Evolutionary conservation across 169 alveolate species (phyloP).

Genomic region (Sarcocystis neurona): DNA sequence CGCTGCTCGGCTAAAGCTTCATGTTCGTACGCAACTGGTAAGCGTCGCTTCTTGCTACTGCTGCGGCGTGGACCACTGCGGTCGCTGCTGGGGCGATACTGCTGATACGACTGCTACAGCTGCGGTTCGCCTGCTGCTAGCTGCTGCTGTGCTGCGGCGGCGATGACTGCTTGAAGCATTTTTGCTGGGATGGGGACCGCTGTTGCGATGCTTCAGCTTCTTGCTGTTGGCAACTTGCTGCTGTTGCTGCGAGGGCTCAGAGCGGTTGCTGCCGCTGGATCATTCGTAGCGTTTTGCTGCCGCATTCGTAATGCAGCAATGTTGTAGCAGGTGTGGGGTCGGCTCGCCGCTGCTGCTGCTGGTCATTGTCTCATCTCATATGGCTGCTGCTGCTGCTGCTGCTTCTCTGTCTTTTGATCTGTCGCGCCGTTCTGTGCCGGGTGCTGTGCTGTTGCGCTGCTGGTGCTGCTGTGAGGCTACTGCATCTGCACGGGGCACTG

Average conservation of each 20-base stretch:
- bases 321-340: too few species aligned
- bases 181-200: background rate
- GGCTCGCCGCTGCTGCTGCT: too few species aligned
- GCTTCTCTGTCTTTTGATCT: background rate
- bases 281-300: too few species aligned
- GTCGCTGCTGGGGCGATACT: background rate
- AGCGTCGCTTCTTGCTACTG: background rate
- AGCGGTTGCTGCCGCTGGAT: too few species aligned
- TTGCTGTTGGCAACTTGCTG: background rate
- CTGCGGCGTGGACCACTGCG: background rate
- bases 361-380: constrained; percentile 1
- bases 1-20: constrained; percentile 58
- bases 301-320: too few species aligned
- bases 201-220: too few species aligned
- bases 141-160: background rate
- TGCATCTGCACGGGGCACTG: too few species aligned
- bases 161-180: background rate
- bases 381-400: background rate
- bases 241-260: too few species aligned
- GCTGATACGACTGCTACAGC: background rate
- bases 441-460: too few species aligned
- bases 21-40: constrained; percentile 60
- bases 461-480: too few species aligned
- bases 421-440: too few species aligned
- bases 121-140: background rate